Percentiles rank a stretch among this genome's conserved stretches.
phyloP scores from a whole-genome alignment of 192 early-diverging fungal species.

The Umbelopsis vinacea region DNA sequence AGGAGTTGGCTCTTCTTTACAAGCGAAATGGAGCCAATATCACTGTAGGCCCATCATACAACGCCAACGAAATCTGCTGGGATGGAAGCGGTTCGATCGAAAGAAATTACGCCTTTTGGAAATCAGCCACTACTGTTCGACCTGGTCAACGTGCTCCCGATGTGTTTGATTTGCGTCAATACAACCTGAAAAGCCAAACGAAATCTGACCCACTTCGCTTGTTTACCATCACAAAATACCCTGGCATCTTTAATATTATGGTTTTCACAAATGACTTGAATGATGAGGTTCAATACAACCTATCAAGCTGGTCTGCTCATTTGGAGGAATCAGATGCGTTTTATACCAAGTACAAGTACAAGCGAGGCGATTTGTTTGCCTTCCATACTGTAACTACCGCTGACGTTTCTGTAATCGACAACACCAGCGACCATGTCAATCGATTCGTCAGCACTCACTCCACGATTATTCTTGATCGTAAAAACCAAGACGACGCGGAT shows the following conservation, averaged over 20 bases:
- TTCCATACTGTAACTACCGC: conserved; percentile 4
- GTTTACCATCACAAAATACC: conserved; percentile 5
- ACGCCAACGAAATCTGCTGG: neutral
- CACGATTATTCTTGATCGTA: neutral
- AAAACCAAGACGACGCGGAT: neutral
- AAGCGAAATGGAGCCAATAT: conserved; percentile 9
- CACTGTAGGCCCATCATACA: neutral
- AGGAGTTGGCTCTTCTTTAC: conserved; percentile 1
- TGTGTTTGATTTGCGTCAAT: conserved; percentile 1
- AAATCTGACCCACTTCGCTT: neutral
- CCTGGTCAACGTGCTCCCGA: conserved; percentile 8
- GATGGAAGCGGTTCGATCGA: neutral
- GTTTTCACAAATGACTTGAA: neutral
- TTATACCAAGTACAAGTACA: neutral
- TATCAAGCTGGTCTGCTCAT: neutral
- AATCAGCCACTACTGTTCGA: neutral
- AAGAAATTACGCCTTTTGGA: conserved; percentile 11
- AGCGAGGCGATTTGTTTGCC: neutral
- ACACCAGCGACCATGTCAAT: neutral
- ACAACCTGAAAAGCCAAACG: neutral
- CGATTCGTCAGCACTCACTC: neutral
- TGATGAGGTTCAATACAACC: neutral
- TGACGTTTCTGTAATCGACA: neutral
- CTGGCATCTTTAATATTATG: conserved; percentile 12
- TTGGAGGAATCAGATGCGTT: neutral